Conservation (phyloP, 208 protist species). For the Leishmania tarentolae region DNA sequence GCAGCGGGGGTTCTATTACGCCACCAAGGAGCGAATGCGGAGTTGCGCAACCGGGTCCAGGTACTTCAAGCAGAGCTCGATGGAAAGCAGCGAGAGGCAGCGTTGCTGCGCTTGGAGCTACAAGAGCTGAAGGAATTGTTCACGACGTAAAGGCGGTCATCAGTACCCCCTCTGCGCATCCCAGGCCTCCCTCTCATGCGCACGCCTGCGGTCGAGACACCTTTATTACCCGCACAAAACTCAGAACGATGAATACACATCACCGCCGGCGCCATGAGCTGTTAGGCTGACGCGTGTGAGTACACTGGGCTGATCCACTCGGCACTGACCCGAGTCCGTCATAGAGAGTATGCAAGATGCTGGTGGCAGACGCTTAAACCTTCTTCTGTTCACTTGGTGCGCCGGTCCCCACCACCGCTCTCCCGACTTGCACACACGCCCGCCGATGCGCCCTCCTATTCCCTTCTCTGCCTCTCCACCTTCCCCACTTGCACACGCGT, state of each 20-base stretch:
- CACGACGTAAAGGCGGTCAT: constrained; percentile 8
- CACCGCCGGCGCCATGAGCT: neutral
- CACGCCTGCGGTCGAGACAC: neutral
- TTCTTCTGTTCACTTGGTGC: neutral
- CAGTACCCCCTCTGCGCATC: neutral
- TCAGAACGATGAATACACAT: neutral
- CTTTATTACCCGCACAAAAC: no score
- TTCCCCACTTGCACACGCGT: neutral
- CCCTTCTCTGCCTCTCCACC: constrained; percentile 8
- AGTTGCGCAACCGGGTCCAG: constrained; percentile 61
- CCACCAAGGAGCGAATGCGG: constrained; percentile 63
- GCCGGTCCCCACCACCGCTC: neutral
- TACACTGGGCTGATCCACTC: neutral
- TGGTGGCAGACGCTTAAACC: neutral
- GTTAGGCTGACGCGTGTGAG: neutral
- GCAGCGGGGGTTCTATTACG: constrained; percentile 62
- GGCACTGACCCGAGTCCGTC: neutral
- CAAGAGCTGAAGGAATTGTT: constrained; percentile 49
- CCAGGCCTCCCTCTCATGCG: neutral
- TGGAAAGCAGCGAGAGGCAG: constrained; percentile 54
- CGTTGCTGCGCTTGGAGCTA: constrained; percentile 70
- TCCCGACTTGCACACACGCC: neutral
- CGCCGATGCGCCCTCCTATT: neutral
- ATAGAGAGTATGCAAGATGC: neutral
- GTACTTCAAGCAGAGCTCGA: constrained; percentile 56